Evolutionary conservation across 345 rosid genomes (phyloP).

Genomic region (Citrus cavaleriei): DNA sequence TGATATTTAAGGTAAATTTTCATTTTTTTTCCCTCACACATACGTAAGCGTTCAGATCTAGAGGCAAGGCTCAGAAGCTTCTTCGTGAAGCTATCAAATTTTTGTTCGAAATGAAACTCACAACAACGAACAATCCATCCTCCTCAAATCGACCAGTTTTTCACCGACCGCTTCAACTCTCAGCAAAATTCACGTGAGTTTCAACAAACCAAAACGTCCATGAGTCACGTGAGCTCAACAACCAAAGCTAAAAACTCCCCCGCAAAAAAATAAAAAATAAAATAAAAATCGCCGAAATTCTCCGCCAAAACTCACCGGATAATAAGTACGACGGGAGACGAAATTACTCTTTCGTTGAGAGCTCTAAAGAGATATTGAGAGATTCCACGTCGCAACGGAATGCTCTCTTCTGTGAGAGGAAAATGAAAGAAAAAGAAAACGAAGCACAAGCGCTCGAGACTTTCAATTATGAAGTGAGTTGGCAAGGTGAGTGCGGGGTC

Average conservation of each 20-base stretch:
- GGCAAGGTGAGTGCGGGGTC: not conserved
- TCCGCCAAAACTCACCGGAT: conserved; percentile 30
- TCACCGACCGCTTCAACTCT: not conserved
- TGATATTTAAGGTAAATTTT: not conserved
- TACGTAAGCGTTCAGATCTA: not conserved
- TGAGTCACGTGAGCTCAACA: not conserved
- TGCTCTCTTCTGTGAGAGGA: conserved; percentile 17
- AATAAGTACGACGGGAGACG: not conserved
- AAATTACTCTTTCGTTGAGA: not conserved
- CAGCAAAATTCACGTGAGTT: not conserved
- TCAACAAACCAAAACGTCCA: not conserved
- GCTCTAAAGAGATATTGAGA: not conserved
- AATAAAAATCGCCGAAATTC: not conserved
- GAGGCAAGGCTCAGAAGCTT: not conserved
- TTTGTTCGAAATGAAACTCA: not conserved
- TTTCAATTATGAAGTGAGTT: not conserved
- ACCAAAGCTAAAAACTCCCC: not conserved
- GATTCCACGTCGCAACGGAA: conserved; percentile 11
- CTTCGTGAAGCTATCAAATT: not conserved
- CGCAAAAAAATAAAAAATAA: not conserved
- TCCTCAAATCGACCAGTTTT: not conserved
- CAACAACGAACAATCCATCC: not conserved
- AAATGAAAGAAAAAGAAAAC: not conserved
- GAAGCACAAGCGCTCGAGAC: not conserved
- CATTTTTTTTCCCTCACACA: not conserved